A percentile compares a stretch with the other conserved stretches of the same genome.
These are phyloP conservation scores for Psilocybe sp. DNA, from an alignment of 768 basidiomycete genomes.

Conservation along the genomic window DNA sequence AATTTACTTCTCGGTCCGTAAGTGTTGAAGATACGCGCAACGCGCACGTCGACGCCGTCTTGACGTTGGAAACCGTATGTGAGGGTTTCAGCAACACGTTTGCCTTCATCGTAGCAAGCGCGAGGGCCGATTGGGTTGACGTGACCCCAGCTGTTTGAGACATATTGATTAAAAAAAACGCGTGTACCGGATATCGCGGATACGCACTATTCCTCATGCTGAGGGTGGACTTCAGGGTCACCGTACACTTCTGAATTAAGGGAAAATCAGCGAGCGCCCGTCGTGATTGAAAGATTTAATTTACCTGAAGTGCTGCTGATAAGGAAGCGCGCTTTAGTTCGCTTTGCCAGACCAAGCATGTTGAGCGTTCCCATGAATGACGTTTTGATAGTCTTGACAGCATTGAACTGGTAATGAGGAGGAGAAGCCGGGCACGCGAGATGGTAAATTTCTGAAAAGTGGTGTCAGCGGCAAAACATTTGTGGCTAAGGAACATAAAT, in stretches of 20 bases:
- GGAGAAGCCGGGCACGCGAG: slow-evolving; percentile 97
- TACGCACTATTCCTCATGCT: slow-evolving; percentile 89
- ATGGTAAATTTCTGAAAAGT: slow-evolving; percentile 85
- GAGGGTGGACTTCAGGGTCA: slow-evolving; percentile 97
- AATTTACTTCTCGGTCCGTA: slow-evolving; percentile 81
- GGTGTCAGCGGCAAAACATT: slow-evolving; percentile 10
- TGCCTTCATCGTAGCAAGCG: slow-evolving; percentile 99
- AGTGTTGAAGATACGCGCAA: slow-evolving; percentile 98
- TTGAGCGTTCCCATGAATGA: slow-evolving; percentile 98
- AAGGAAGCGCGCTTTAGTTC: slow-evolving; percentile 95
- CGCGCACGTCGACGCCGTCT: slow-evolving; percentile 93
- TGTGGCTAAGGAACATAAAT: slow-evolving; percentile 2
- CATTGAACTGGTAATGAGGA: slow-evolving; percentile 97
- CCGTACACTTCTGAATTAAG: slow-evolving; percentile 84
- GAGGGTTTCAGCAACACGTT: slow-evolving; percentile 96
- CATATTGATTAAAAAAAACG: slow-evolving; percentile 9
- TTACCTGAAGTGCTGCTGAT: slow-evolving; percentile 92
- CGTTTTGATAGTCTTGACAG: slow-evolving; percentile 97
- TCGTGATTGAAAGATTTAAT: slow-evolving; percentile 16
- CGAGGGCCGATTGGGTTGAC: slow-evolving; percentile 98
- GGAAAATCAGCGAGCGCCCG: slow-evolving; percentile 7
- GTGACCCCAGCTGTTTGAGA: slow-evolving; percentile 79
- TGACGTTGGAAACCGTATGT: slow-evolving; percentile 96
- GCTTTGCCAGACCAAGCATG: slow-evolving; percentile 98
- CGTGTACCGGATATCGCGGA: background rate